Conservation (phyloP, 345 rosid genomes). For the Dimocarpus longan region DNA sequence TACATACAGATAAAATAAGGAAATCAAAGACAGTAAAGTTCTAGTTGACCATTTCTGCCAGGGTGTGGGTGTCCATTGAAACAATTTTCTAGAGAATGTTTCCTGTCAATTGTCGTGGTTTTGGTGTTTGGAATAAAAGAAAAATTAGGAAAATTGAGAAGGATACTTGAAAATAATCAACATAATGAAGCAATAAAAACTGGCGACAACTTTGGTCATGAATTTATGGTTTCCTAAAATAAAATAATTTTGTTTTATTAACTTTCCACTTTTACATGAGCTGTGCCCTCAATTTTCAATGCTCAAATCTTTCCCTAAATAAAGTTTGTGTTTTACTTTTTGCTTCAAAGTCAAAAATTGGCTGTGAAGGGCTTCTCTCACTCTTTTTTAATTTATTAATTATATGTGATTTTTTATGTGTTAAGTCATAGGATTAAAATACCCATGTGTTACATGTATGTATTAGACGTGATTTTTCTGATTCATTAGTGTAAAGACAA, state of each 20-base stretch:
- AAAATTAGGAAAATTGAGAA: not conserved
- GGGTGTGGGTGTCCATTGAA: constrained; percentile 12
- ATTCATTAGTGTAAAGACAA: too few species aligned
- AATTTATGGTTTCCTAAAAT: not conserved
- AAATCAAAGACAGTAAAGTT: too few species aligned
- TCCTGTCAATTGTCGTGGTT: not conserved
- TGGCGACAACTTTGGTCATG: not conserved
- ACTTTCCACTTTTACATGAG: not conserved
- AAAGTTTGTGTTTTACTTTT: too few species aligned
- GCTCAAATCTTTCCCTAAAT: not conserved
- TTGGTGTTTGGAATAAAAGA: not conserved
- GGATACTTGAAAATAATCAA: not conserved
- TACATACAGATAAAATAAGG: too few species aligned
- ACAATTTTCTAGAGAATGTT: not conserved
- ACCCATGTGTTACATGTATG: too few species aligned
- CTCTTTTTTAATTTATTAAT: not conserved
- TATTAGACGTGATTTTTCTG: too few species aligned
- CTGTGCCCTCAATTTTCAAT: not conserved
- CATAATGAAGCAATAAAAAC: not conserved
- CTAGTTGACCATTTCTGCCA: not conserved
- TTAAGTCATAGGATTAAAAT: not conserved
- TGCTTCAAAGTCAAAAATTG: not conserved
- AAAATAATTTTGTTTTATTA: not conserved
- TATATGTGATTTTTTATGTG: not conserved
- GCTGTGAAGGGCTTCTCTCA: not conserved